Conservation (phyloP, 2,329 filamentous ascomycete genomes). For the Botrytis sinoallii region DNA sequence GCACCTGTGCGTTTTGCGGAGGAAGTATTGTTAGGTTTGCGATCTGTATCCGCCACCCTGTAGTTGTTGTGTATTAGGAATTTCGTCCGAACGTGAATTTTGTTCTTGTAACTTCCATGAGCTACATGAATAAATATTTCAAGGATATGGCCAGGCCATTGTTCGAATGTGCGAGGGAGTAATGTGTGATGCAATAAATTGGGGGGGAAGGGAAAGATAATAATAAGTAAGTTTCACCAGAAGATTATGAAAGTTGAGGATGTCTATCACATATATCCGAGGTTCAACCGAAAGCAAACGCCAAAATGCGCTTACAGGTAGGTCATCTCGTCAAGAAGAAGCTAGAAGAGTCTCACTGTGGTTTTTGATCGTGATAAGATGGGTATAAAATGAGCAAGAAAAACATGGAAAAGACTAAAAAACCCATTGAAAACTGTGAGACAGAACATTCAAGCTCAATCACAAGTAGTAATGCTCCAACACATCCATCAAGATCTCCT, state of each 20-base stretch:
- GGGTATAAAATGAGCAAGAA: background rate
- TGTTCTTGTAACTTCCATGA: constrained; percentile 12
- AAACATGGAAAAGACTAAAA: background rate
- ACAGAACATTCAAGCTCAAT: background rate
- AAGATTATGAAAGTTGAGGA: background rate
- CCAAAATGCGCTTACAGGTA: background rate
- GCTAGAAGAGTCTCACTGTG: background rate
- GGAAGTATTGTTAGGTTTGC: background rate
- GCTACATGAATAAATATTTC: constrained; percentile 21
- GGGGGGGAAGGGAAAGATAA: background rate
- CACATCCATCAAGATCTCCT: background rate
- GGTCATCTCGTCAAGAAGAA: background rate
- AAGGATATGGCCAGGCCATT: constrained; percentile 39
- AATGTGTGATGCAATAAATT: background rate
- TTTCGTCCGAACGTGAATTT: background rate
- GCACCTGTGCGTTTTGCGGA: background rate
- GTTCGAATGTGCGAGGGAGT: background rate
- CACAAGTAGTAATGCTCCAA: background rate
- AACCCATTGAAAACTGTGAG: background rate
- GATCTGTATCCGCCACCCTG: background rate
- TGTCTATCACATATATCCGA: background rate
- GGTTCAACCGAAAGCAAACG: constrained; percentile 3
- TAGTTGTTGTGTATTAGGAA: background rate
- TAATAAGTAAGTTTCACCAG: background rate
- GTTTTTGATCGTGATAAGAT: background rate